phyloP scores from a whole-genome alignment of 116 monocot species.

The Phalaenopsis hybrid region DNA sequence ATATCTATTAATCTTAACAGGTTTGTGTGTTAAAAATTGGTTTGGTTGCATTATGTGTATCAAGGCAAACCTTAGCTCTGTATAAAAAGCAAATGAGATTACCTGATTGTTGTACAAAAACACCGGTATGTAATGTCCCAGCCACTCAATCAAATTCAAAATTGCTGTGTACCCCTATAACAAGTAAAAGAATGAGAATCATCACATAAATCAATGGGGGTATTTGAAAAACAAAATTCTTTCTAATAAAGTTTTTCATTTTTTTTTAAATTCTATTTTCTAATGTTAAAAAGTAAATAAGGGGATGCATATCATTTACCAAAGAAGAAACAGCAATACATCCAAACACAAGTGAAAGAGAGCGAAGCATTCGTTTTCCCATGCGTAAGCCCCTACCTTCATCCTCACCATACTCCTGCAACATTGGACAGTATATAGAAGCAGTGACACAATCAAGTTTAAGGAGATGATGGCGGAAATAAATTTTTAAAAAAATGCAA shows the following conservation, averaged over 20 bases:
- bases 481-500: no score
- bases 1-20: no score
- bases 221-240: not conserved
- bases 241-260: no score
- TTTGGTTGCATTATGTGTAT: no score
- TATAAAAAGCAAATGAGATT: not conserved
- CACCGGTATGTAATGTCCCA: slow-evolving; percentile 54
- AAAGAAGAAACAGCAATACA: slow-evolving; percentile 69
- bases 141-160: slow-evolving; percentile 59
- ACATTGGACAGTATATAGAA: not conserved
- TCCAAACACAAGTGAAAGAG: slow-evolving; percentile 67
- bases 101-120: slow-evolving; percentile 91
- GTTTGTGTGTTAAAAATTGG: no score
- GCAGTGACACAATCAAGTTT: no score
- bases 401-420: slow-evolving; percentile 87
- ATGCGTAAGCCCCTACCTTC: slow-evolving; percentile 73
- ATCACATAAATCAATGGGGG: not conserved
- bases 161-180: slow-evolving; percentile 78
- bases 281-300: slow-evolving; percentile 1
- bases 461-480: no score
- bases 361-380: slow-evolving; percentile 86
- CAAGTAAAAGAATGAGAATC: not conserved
- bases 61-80: not conserved
- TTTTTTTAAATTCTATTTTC: no score
- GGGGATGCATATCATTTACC: slow-evolving; percentile 22